Evolutionary conservation across 805 yeast species (phyloP), one percentile per base, ranked within the genome.

Genomic region (Pichia pseudocactophila): DNA sequence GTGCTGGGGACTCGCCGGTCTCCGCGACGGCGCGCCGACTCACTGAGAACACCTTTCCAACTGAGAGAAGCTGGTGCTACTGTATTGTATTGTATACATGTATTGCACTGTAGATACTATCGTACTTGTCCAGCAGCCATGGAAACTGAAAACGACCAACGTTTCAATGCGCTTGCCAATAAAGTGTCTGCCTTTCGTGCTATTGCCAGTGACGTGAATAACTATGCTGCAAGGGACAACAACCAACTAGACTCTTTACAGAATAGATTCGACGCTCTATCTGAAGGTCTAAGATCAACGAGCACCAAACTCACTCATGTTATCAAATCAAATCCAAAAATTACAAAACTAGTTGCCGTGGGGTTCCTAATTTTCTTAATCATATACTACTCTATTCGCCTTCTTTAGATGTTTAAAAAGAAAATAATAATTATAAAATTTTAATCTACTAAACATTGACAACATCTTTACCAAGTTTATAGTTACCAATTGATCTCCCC

Each of bases 401-500:
- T n/a, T 7, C 13, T 28, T 28, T 28, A 28, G 15, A 10, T 12
- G n/a, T n/a, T n/a, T n/a, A n/a, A n/a, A n/a, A n/a, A n/a, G n/a
- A n/a, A n/a, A n/a, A n/a, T n/a, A n/a, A n/a, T n/a, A n/a, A n/a
- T n/a, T n/a, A n/a, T n/a, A n/a, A n/a, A n/a, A n/a, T n/a, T n/a
- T n/a, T n/a, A n/a, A n/a, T n/a, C n/a, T n/a, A n/a, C 5, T 28
- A 11, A 11, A 12, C 13, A n/a, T 28, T 28, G 15, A 70, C 80
- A 28, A 80, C 88, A 57, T 83, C 89, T 50, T 78, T 79, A 15
- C 97, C 97, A 35, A 90, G 68, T 55, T 86, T 76, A 64, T 89
- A 89, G 58, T 80, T 84, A 15, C 94, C 95, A 52, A 87, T 85
- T 10, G 96, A 86, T 56, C 77, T 84, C 26, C 95, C 96, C 98